phyloP scores from a whole-genome alignment of 257 asterid genomes.

The Solanum virginianum region DNA sequence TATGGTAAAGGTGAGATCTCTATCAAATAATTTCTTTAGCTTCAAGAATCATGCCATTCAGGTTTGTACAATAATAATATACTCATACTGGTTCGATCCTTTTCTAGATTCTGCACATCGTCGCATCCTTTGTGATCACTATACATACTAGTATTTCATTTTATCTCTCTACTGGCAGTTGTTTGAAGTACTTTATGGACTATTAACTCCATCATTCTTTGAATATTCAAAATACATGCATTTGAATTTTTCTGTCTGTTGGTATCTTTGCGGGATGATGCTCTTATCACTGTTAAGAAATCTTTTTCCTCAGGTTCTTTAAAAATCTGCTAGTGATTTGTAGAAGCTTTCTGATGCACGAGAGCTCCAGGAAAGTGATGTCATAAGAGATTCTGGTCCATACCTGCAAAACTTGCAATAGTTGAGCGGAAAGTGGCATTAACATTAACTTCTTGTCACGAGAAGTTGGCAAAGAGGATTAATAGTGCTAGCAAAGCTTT shows the following conservation, averaged over 20 bases:
- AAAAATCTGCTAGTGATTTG: conserved; percentile 19
- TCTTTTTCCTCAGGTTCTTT: conserved; percentile 28
- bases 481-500: conserved; percentile 41
- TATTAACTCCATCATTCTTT: conserved; percentile 49
- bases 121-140: not conserved
- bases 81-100: not conserved
- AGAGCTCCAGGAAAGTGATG: conserved; percentile 77
- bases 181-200: conserved; percentile 95
- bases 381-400: conserved; percentile 57
- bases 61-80: not conserved
- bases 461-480: conserved; percentile 38
- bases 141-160: not conserved
- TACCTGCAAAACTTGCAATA: conserved; percentile 64
- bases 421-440: conserved; percentile 75
- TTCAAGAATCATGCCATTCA: no score
- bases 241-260: not conserved
- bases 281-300: not conserved
- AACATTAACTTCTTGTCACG: conserved; percentile 31
- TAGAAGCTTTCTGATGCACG: conserved; percentile 56
- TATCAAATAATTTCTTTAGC: not conserved
- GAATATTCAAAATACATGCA: no score
- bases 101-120: not conserved
- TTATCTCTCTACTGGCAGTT: conserved; percentile 29
- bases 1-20: not conserved
- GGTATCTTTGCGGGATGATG: not conserved